phyloP scores from a whole-genome alignment of 2,329 filamentous ascomycete species.

The Clarireedia hainanense region DNA sequence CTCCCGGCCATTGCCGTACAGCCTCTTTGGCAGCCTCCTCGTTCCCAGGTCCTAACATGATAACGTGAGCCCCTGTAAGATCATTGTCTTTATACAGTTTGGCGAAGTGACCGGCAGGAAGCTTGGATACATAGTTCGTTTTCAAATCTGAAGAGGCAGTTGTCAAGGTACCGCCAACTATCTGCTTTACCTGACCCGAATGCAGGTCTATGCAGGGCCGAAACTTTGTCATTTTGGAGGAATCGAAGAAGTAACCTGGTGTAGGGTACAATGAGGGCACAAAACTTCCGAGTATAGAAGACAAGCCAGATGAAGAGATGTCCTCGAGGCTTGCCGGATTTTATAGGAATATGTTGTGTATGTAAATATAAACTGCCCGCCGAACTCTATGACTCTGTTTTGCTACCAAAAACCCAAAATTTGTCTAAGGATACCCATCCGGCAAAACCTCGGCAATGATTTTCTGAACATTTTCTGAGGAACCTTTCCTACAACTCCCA shows the following conservation, averaged over 20 bases:
- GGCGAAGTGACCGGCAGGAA: constrained; percentile 76
- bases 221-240: constrained; percentile 73
- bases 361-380: background rate
- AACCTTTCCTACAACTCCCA: background rate
- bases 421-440: background rate
- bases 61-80: constrained; percentile 80
- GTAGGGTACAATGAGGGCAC: too few species aligned
- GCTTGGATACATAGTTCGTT: constrained; percentile 86
- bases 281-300: background rate
- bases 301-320: background rate
- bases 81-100: constrained; percentile 68
- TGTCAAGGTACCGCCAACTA: constrained; percentile 88
- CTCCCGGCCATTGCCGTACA: constrained; percentile 67
- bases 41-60: constrained; percentile 91
- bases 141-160: constrained; percentile 58
- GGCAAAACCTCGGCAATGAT: constrained; percentile 5
- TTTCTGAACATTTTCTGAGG: constrained; percentile 10
- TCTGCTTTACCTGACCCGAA: constrained; percentile 96
- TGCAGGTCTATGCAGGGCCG: constrained; percentile 96
- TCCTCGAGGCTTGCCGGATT: background rate
- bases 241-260: background rate
- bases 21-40: constrained; percentile 72
- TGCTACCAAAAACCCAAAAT: background rate
- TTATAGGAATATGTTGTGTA: background rate
- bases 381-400: background rate